phyloP scores from a whole-genome alignment of 371 early-diverging fungal species.

The Capillidium heterosporum region DNA sequence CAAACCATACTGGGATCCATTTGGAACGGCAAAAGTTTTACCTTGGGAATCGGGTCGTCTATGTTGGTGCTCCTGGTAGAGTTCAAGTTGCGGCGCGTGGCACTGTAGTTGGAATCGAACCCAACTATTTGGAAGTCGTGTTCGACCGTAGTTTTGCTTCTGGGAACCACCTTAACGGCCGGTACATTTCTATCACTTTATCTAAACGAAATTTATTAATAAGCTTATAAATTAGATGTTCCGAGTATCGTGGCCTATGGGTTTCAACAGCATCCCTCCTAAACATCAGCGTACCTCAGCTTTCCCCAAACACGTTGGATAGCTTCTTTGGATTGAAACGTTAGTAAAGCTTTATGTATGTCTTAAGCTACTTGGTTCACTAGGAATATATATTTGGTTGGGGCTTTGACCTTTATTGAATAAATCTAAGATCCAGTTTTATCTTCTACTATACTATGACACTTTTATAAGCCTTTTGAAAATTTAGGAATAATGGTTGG shows the following conservation, averaged over 20 bases:
- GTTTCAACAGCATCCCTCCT: conserved; percentile 30
- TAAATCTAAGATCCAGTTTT: no score
- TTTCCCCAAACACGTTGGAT: no score
- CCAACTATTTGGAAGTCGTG: conserved; percentile 53
- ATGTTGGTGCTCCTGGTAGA: conserved; percentile 50
- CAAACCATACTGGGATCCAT: conserved; percentile 47
- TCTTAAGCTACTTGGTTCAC: no score
- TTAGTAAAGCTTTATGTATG: no score
- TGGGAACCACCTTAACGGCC: conserved; percentile 53
- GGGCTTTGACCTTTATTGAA: no score
- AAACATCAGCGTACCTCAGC: conserved; percentile 32
- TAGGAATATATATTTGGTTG: no score
- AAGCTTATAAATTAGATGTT: conserved; percentile 17
- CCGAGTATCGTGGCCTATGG: conserved; percentile 35
- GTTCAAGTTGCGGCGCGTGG: conserved; percentile 70
- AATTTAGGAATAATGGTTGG: no score
- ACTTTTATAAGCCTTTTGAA: no score
- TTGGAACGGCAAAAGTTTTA: conserved; percentile 56
- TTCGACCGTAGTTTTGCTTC: conserved; percentile 70
- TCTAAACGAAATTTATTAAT: no score
- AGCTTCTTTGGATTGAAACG: no score
- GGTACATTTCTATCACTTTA: conserved; percentile 21
- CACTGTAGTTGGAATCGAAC: conserved; percentile 63
- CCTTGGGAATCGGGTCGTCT: conserved; percentile 77
- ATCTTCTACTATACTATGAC: no score